phyloP scores from a whole-genome alignment of 306 rosid species.

The Pyrus communis region DNA sequence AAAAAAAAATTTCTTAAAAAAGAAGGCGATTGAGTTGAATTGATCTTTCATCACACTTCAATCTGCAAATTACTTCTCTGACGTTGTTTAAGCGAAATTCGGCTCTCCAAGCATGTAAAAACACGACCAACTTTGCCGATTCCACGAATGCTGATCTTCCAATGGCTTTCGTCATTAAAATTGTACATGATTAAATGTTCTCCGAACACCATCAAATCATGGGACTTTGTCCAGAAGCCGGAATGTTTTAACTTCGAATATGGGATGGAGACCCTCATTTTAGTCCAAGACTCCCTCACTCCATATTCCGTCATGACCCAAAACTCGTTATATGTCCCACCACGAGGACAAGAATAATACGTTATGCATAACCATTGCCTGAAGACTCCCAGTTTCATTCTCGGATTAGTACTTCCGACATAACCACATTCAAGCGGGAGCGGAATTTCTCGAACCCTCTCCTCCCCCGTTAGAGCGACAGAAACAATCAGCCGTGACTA shows the following conservation, averaged over 20 bases:
- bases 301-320: background rate
- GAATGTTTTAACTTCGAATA: background rate
- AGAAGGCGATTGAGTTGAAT: too few species aligned
- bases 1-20: too few species aligned
- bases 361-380: background rate
- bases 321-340: background rate
- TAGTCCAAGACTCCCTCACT: background rate
- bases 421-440: background rate
- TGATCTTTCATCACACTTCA: background rate
- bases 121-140: background rate
- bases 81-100: background rate
- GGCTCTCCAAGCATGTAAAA: background rate
- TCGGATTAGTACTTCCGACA: background rate
- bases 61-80: background rate
- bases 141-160: background rate
- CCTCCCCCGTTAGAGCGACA: background rate
- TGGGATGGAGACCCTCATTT: background rate
- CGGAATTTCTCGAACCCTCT: background rate
- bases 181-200: background rate
- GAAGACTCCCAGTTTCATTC: background rate
- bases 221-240: background rate
- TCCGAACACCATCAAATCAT: background rate
- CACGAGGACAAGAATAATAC: background rate
- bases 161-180: background rate
- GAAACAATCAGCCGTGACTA: background rate